phyloP scores from a whole-genome alignment of 108 stramenopile genomes.

The Aureococcus anophagefferens region DNA sequence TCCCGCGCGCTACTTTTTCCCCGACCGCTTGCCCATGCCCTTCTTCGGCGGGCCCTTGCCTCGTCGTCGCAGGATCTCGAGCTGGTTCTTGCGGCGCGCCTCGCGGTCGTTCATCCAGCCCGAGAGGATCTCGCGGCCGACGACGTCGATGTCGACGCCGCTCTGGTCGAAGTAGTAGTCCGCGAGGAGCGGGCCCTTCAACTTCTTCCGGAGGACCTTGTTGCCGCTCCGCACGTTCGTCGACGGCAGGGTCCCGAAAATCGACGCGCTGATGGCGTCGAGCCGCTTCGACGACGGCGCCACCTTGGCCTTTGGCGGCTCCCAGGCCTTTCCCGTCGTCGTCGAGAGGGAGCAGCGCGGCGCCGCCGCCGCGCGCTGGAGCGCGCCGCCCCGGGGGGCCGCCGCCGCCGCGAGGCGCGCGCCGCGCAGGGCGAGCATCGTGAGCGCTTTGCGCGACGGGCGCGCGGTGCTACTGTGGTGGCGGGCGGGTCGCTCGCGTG shows the following conservation, averaged over 20 bases:
- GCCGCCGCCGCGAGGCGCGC: no score
- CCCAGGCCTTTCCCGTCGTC: no score
- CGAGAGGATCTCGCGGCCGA: neutral
- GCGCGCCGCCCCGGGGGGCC: no score
- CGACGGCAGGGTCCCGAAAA: neutral
- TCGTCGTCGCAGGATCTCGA: conserved; percentile 50
- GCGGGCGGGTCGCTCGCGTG: no score
- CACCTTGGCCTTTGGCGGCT: no score
- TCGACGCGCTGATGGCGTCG: neutral
- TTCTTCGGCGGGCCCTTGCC: conserved; percentile 84
- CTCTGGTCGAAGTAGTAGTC: neutral
- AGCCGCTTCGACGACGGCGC: neutral
- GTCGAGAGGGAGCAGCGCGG: no score
- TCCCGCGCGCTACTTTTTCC: no score
- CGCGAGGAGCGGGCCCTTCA: neutral
- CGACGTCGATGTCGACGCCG: neutral
- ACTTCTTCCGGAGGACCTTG: neutral
- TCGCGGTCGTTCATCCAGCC: conserved; percentile 33
- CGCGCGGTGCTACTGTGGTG: no score
- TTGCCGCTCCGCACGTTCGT: neutral
- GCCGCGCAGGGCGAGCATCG: no score
- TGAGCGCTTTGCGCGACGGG: no score
- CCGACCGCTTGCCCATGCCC: conserved; percentile 62
- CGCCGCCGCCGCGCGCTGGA: no score
- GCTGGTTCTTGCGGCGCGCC: conserved; percentile 52